These are phyloP conservation scores for Septoria petroselini DNA, from an alignment of 2,329 filamentous ascomycete species.

Conservation along the genomic window DNA sequence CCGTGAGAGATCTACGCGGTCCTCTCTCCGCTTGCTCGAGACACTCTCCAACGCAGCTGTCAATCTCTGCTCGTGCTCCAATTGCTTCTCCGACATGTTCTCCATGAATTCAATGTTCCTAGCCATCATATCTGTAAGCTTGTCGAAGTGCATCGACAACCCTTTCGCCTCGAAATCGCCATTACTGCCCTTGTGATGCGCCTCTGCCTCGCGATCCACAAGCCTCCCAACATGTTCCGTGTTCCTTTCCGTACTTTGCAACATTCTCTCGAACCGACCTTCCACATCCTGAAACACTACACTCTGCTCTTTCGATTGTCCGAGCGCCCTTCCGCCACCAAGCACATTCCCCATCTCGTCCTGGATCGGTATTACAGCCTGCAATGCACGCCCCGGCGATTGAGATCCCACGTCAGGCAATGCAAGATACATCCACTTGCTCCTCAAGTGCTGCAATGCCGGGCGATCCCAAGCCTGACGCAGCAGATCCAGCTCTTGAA, in stretches of 20 bases:
- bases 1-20: conserved; percentile 28
- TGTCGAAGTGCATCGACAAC: conserved; percentile 26
- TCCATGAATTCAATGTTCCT: conserved; percentile 29
- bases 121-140: conserved; percentile 27
- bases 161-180: conserved; percentile 20
- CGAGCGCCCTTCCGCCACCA: conserved; percentile 20
- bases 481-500: conserved; percentile 32
- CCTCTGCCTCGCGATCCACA: conserved; percentile 11
- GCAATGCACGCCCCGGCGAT: conserved; percentile 28
- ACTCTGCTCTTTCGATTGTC: conserved; percentile 8
- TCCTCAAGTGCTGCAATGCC: conserved; percentile 32
- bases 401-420: conserved; percentile 23
- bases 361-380: conserved; percentile 34
- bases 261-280: conserved; percentile 29
- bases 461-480: conserved; percentile 33
- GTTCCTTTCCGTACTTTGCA: conserved; percentile 29
- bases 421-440: conserved; percentile 36
- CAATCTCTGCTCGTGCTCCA: conserved; percentile 32
- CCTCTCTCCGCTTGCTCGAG: conserved; percentile 15
- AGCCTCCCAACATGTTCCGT: conserved; percentile 27
- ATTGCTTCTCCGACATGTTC: conserved; percentile 27
- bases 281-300: conserved; percentile 6
- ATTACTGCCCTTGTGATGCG: not conserved
- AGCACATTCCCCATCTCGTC: conserved; percentile 31
- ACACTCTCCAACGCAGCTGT: conserved; percentile 21